phyloP scores from a whole-genome alignment of 2,329 filamentous ascomycete genomes.

The Monosporascus sp. region DNA sequence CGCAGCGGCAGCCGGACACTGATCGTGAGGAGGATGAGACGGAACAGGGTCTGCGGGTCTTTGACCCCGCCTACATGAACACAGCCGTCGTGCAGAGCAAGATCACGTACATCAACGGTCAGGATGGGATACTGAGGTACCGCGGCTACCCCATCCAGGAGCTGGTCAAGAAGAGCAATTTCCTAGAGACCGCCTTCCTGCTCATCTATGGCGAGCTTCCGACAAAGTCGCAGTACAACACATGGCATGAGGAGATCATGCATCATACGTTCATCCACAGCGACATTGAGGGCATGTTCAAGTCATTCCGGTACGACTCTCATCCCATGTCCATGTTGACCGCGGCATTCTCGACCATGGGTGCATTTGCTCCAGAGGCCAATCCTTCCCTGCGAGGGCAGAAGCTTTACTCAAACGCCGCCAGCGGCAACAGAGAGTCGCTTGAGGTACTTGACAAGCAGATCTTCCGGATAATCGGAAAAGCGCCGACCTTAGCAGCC shows the following conservation, averaged over 20 bases:
- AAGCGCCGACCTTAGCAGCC: slow-evolving; percentile 44
- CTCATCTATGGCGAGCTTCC: slow-evolving; percentile 48
- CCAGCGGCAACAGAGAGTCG: slow-evolving; percentile 33
- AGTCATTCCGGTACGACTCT: slow-evolving; percentile 45
- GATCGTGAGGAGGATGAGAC: slow-evolving; percentile 41
- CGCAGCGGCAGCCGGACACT: slow-evolving; percentile 20
- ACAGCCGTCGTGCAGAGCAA: slow-evolving; percentile 43
- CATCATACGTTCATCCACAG: slow-evolving; percentile 45
- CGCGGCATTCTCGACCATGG: slow-evolving; percentile 42
- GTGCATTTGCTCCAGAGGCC: slow-evolving; percentile 43
- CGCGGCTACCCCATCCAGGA: slow-evolving; percentile 48
- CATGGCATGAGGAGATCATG: slow-evolving; percentile 44
- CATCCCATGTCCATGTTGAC: slow-evolving; percentile 49
- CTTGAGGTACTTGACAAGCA: slow-evolving; percentile 44
- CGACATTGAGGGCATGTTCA: slow-evolving; percentile 45
- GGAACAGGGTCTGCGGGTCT: slow-evolving; percentile 42
- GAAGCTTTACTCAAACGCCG: slow-evolving; percentile 43
- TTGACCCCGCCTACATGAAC: slow-evolving; percentile 49
- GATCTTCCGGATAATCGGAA: slow-evolving; percentile 46
- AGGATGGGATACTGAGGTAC: slow-evolving; percentile 45
- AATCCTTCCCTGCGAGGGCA: slow-evolving; percentile 45
- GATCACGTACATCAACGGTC: slow-evolving; percentile 49
- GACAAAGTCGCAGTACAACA: slow-evolving; percentile 31
- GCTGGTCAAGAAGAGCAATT: slow-evolving; percentile 42
- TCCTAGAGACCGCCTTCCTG: slow-evolving; percentile 44